Percentiles rank a stretch among this genome's conserved stretches.
These are phyloP conservation scores for Datisca glomerata DNA, from an alignment of 306 rosid species.

Conservation along the genomic window DNA sequence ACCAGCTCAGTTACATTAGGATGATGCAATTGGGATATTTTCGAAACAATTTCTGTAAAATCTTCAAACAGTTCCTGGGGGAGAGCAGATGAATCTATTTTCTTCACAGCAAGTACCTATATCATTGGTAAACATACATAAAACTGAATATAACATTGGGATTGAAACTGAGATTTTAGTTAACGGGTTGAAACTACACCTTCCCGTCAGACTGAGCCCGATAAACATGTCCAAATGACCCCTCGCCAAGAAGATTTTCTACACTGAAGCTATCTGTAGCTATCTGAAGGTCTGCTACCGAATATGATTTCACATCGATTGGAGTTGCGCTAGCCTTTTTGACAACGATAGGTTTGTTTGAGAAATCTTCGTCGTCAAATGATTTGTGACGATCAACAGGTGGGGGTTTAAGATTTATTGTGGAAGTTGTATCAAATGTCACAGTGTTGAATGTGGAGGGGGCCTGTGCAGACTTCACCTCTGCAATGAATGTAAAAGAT, in stretches of 20 bases:
- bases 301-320: slow-evolving; percentile 56
- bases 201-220: slow-evolving; percentile 81
- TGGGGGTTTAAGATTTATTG: slow-evolving; percentile 76
- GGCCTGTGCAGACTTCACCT: slow-evolving; percentile 45
- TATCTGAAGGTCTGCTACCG: slow-evolving; percentile 89
- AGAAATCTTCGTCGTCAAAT: slow-evolving; percentile 54
- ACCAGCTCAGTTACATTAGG: slow-evolving; percentile 76
- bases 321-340: slow-evolving; percentile 53
- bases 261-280: slow-evolving; percentile 92
- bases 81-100: slow-evolving; percentile 66
- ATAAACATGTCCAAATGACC: slow-evolving; percentile 91
- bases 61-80: slow-evolving; percentile 40
- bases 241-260: slow-evolving; percentile 87
- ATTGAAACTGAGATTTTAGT: neutral
- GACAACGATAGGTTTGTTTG: slow-evolving; percentile 38
- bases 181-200: slow-evolving; percentile 26
- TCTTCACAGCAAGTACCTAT: slow-evolving; percentile 91
- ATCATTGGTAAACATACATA: slow-evolving; percentile 9
- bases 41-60: slow-evolving; percentile 58
- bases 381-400: slow-evolving; percentile 78
- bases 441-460: slow-evolving; percentile 38
- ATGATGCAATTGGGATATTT: slow-evolving; percentile 69
- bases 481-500: slow-evolving; percentile 34
- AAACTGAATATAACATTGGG: neutral
- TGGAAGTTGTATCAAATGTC: slow-evolving; percentile 38